These are phyloP conservation scores for Sclerotinia borealis DNA, from an alignment of 2,329 filamentous ascomycete species.

Conservation along the genomic window DNA sequence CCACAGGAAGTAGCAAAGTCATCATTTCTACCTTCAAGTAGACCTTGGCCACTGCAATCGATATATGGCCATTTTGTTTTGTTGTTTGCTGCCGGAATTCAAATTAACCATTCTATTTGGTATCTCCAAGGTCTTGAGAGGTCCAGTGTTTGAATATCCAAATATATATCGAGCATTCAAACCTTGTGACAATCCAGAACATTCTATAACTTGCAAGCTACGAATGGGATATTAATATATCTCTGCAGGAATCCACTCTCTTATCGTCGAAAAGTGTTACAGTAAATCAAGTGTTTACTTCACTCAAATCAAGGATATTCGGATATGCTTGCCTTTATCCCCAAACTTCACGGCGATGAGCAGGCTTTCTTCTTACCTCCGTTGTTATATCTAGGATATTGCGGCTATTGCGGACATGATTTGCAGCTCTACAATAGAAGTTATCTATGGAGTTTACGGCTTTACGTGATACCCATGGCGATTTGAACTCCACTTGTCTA, in stretches of 20 bases:
- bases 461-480: not conserved
- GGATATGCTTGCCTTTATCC: not conserved
- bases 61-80: no score
- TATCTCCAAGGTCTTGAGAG: not conserved
- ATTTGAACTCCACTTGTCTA: not conserved
- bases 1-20: not conserved
- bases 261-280: not conserved
- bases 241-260: not conserved
- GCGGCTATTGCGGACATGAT: not conserved
- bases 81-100: not conserved
- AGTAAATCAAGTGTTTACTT: not conserved
- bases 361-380: not conserved
- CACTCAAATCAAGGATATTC: not conserved
- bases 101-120: not conserved
- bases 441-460: not conserved
- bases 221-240: not conserved
- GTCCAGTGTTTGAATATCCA: not conserved
- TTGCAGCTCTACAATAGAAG: not conserved
- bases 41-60: no score
- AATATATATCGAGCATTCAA: not conserved
- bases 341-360: not conserved
- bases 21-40: not conserved
- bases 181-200: not conserved
- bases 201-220: not conserved
- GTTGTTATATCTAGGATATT: not conserved